Conservation (phyloP, 768 basidiomycete species). For the Xerocomellus intermedius region DNA sequence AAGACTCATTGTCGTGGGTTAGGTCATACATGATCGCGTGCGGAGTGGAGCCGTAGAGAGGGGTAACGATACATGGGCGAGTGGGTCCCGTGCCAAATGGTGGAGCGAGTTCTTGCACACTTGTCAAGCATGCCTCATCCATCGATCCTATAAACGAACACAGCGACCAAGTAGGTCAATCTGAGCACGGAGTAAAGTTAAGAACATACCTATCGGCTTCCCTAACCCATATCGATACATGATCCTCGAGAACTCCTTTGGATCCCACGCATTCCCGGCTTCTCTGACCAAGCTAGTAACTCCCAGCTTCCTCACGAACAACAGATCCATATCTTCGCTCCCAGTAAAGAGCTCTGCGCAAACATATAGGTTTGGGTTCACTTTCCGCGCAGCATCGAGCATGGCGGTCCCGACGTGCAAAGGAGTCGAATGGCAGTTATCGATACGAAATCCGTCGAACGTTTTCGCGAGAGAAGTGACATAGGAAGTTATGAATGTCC, state of each 20-base stretch:
- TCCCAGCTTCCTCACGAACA: constrained; percentile 89
- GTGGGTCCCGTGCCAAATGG: constrained; percentile 81
- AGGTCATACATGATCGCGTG: constrained; percentile 95
- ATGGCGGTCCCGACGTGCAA: constrained; percentile 93
- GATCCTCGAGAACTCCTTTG: constrained; percentile 87
- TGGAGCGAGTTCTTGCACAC: constrained; percentile 70
- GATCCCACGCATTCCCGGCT: constrained; percentile 87
- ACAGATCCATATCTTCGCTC: constrained; percentile 86
- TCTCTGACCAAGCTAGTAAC: constrained; percentile 94
- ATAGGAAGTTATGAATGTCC: constrained; percentile 87
- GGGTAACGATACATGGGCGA: constrained; percentile 70
- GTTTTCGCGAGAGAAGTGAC: constrained; percentile 73
- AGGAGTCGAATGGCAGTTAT: constrained; percentile 98
- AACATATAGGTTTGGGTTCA: constrained; percentile 91
- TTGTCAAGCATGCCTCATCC: constrained; percentile 85
- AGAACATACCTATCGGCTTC: constrained; percentile 79
- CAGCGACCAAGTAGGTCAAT: not conserved
- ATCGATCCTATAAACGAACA: constrained; percentile 66
- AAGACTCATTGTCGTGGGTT: constrained; percentile 97
- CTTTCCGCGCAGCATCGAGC: constrained; percentile 86
- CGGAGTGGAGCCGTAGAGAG: constrained; percentile 81
- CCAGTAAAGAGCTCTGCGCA: constrained; percentile 98
- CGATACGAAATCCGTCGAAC: constrained; percentile 96
- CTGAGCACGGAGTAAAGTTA: not conserved
- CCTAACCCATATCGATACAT: constrained; percentile 89